A percentile compares a stretch with the other conserved stretches of the same genome.
phyloP scores from a whole-genome alignment of 345 rosid species.

The Brassica carinata region DNA sequence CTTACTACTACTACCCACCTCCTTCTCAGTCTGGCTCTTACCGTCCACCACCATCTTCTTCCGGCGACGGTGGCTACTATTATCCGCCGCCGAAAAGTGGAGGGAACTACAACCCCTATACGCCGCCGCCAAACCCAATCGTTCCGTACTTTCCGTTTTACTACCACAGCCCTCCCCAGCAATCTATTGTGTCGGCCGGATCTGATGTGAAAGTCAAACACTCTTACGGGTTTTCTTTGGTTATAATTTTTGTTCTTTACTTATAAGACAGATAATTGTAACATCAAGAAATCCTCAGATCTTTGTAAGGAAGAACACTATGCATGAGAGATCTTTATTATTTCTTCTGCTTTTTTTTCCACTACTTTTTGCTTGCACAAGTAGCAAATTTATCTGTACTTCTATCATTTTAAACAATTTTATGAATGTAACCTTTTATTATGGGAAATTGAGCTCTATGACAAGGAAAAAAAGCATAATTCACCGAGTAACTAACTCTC shows the following conservation, averaged over 20 bases:
- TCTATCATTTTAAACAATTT: slow-evolving; percentile 12
- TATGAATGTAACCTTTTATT: background rate
- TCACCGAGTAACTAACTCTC: no score
- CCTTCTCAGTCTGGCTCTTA: slow-evolving; percentile 62
- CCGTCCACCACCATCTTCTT: slow-evolving; percentile 60
- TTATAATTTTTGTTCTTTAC: slow-evolving; percentile 18
- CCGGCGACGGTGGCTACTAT: slow-evolving; percentile 48
- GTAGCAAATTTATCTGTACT: slow-evolving; percentile 30
- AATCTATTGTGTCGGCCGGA: slow-evolving; percentile 33
- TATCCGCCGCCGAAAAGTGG: slow-evolving; percentile 60
- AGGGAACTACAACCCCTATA: slow-evolving; percentile 52
- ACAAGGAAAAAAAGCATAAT: no score
- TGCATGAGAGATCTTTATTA: slow-evolving; percentile 29
- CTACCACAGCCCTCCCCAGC: slow-evolving; percentile 73
- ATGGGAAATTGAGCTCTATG: no score
- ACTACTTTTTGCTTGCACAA: slow-evolving; percentile 14
- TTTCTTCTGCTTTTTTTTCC: background rate
- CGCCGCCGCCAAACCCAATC: slow-evolving; percentile 96
- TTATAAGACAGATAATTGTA: slow-evolving; percentile 7
- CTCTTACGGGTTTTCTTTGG: background rate
- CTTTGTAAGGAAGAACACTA: slow-evolving; percentile 18
- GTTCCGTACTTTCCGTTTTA: slow-evolving; percentile 95
- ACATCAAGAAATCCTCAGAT: slow-evolving; percentile 4
- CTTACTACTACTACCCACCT: slow-evolving; percentile 60
- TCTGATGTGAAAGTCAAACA: slow-evolving; percentile 23